Conservation (phyloP, 768 basidiomycete species). For the Hypsizygus marmoreus region DNA sequence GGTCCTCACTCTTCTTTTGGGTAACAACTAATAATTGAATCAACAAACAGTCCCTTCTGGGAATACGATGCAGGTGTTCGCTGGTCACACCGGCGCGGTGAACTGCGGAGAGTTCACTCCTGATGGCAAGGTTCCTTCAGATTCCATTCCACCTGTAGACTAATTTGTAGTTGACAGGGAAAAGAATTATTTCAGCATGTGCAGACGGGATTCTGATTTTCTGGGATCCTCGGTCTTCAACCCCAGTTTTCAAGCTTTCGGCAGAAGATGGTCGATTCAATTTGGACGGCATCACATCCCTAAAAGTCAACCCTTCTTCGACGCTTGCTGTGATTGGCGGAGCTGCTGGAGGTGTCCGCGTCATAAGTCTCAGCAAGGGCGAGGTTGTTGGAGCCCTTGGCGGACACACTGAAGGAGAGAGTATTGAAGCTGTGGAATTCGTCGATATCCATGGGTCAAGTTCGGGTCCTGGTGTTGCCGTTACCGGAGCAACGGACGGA, state of each 20-base stretch:
- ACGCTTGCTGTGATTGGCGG: conserved; percentile 93
- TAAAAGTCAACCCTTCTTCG: conserved; percentile 83
- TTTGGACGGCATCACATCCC: conserved; percentile 81
- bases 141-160: neutral
- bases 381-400: conserved; percentile 76
- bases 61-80: conserved; percentile 93
- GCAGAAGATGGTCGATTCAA: conserved; percentile 72
- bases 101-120: conserved; percentile 92
- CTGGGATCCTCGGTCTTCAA: conserved; percentile 87
- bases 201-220: conserved; percentile 79
- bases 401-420: conserved; percentile 86
- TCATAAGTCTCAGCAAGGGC: conserved; percentile 86
- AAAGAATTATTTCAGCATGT: conserved; percentile 86
- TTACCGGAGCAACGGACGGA: conserved; percentile 91
- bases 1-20: conserved; percentile 26
- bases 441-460: conserved; percentile 68
- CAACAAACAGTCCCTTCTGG: conserved; percentile 82
- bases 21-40: neutral
- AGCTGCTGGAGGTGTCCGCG: conserved; percentile 78
- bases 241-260: conserved; percentile 81
- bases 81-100: conserved; percentile 83
- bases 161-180: conserved; percentile 48
- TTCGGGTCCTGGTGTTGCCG: conserved; percentile 61
- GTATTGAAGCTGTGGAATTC: conserved; percentile 85
- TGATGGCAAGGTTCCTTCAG: conserved; percentile 56